phyloP scores from a whole-genome alignment of 805 yeast genomes.

The Grigorovia yakushimaensis region DNA sequence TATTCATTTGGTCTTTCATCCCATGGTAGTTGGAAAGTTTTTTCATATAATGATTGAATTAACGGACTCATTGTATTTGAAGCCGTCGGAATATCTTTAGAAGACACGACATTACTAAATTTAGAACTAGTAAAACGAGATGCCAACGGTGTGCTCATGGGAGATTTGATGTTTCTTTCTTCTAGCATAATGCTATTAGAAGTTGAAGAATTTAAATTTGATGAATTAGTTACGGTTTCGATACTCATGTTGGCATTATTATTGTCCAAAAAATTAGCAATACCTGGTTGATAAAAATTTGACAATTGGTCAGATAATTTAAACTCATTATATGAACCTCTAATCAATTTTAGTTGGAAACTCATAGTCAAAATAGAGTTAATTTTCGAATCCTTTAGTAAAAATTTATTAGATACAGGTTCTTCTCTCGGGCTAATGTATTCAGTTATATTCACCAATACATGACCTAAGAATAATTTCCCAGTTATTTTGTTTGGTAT shows the following conservation, averaged over 20 bases:
- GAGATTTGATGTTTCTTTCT: background rate
- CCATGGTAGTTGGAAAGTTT: constrained; percentile 53
- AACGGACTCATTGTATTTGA: constrained; percentile 37
- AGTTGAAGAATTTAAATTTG: background rate
- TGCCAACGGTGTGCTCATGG: background rate
- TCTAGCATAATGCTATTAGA: background rate
- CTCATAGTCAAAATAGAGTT: constrained; percentile 67
- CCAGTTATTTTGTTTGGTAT: constrained; percentile 21
- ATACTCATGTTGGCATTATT: constrained; percentile 1
- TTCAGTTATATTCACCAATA: constrained; percentile 63
- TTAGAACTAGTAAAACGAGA: background rate
- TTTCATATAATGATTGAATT: constrained; percentile 40
- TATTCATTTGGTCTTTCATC: constrained; percentile 46
- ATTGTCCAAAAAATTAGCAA: constrained; percentile 4
- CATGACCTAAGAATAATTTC: constrained; percentile 49
- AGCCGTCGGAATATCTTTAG: constrained; percentile 18
- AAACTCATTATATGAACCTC: constrained; percentile 30
- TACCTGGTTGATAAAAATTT: constrained; percentile 13
- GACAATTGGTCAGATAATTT: constrained; percentile 19
- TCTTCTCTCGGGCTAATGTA: constrained; percentile 44
- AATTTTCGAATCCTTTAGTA: constrained; percentile 69
- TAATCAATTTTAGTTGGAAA: constrained; percentile 38
- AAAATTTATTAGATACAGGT: constrained; percentile 48
- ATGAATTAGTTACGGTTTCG: background rate
- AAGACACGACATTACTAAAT: background rate